Conservation (phyloP, 306 rosid genomes). For the Mucuna pruriens region DNA sequence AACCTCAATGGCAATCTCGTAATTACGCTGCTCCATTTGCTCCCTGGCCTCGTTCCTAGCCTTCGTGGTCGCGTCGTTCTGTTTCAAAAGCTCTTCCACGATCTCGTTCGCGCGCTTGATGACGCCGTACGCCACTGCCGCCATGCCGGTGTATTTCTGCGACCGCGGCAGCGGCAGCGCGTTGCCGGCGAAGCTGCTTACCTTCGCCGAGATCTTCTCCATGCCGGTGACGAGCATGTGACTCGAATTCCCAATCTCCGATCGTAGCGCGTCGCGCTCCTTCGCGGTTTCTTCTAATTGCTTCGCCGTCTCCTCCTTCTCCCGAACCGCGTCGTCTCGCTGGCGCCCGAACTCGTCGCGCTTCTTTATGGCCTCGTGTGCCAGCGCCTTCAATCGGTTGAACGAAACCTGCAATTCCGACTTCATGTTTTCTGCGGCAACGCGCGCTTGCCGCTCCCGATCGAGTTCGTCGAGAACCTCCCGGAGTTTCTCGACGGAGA, state of each 20-base stretch:
- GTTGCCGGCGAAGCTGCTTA: slow-evolving; percentile 59
- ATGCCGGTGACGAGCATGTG: slow-evolving; percentile 93
- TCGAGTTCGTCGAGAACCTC: slow-evolving; percentile 85
- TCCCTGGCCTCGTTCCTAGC: slow-evolving; percentile 87
- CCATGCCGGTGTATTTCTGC: slow-evolving; percentile 79
- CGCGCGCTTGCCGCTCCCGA: slow-evolving; percentile 81
- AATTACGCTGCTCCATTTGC: slow-evolving; percentile 91
- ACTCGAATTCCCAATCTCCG: slow-evolving; percentile 86
- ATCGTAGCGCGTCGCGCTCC: slow-evolving; percentile 72
- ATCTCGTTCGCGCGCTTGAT: slow-evolving; percentile 92
- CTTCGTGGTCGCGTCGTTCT: slow-evolving; percentile 72
- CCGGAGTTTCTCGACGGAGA: slow-evolving; percentile 62
- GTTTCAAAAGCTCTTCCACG: slow-evolving; percentile 83
- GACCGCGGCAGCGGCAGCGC: slow-evolving; percentile 69
- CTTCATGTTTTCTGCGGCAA: slow-evolving; percentile 72
- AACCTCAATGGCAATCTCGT: slow-evolving; percentile 95
- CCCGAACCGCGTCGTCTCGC: slow-evolving; percentile 84
- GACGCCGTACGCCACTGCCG: slow-evolving; percentile 79
- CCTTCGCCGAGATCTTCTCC: slow-evolving; percentile 87
- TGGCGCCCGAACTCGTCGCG: slow-evolving; percentile 79
- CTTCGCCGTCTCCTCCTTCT: slow-evolving; percentile 65
- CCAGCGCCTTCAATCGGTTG: slow-evolving; percentile 69
- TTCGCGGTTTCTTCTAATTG: slow-evolving; percentile 64
- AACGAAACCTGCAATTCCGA: slow-evolving; percentile 74
- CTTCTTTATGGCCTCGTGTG: slow-evolving; percentile 86